phyloP scores from a whole-genome alignment of 805 yeast species.

The Brettanomyces sp. region DNA sequence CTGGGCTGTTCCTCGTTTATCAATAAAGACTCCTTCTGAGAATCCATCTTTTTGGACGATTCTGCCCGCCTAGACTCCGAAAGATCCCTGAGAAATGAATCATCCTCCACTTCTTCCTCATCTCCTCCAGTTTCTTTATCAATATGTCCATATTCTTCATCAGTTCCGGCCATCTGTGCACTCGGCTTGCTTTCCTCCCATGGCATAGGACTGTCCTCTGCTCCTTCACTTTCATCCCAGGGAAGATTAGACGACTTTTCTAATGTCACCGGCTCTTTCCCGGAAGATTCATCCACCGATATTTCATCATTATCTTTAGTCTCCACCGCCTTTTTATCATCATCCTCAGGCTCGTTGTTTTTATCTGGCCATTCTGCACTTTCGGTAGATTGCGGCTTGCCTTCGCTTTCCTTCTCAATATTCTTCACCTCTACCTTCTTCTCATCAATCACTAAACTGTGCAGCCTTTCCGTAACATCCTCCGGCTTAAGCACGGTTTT shows the following conservation, averaged over 20 bases:
- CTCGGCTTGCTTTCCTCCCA: slow-evolving; percentile 4
- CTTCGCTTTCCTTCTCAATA: too few species aligned
- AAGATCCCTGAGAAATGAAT: not conserved
- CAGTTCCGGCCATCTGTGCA: not conserved
- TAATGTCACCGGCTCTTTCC: too few species aligned
- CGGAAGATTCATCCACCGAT: too few species aligned
- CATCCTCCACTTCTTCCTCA: not conserved
- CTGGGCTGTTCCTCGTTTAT: not conserved
- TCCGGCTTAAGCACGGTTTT: too few species aligned
- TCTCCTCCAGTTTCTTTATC: not conserved
- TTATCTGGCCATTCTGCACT: too few species aligned
- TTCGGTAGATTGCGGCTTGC: too few species aligned
- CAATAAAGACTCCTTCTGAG: not conserved
- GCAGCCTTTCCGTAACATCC: not conserved
- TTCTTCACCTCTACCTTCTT: not conserved
- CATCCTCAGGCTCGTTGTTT: too few species aligned
- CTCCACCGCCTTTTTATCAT: too few species aligned
- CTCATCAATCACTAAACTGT: not conserved
- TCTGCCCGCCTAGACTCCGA: not conserved
- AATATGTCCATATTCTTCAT: too few species aligned
- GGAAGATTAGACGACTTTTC: too few species aligned
- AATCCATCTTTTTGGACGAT: not conserved
- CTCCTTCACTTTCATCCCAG: too few species aligned
- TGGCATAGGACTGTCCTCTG: slow-evolving; percentile 1
- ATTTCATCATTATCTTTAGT: too few species aligned